Base-by-base conservation (phyloP, 225 moss, liverwort and hornwort species). In the Rhytidiadelphus loreus region DNA sequence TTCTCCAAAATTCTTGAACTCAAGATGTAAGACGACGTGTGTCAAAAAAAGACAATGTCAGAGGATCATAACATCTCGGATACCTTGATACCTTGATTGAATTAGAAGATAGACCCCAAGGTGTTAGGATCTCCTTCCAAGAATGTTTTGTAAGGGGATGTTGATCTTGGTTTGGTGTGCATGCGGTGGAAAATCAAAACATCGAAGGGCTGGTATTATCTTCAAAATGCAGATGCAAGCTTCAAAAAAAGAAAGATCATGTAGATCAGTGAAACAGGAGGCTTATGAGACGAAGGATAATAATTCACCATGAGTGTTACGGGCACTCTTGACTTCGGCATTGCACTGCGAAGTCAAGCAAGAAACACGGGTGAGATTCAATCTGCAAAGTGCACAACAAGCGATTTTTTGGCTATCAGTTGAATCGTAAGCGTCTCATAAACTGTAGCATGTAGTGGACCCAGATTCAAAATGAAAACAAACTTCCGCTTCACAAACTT, bases 241-340 rank as follows among this genome's bases (percentile, higher is more conserved):
- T 80, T 81, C 58, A 29, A 39, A 59, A 55, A 43, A 81, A 39
- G 26, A 28, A 30, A 63, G 37, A 83, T 64, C 58, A 53, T 25
- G 23, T 33, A 43, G 63, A 85, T 64, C 52, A 83, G 41, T 41
- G 41, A 43, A 70, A 55, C 30, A 81, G 59, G 48, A 59, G 70
- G 46, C n/a, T n/a, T 48, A 35, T 60, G 81, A 60, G 52, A 83
- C 44, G 41, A 83, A 41, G 64, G 9, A 60, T 43, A 72, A 56
- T 33, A 79, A 61, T 82, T 88, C 78, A 90, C 90, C 91, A 77
- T 86, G 44, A 91, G 71, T 33, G 93, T 88, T 65, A 88, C 81
- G 28, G 66, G 86, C 48, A 93, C 78, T 86, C 83, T 77, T 28
- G 86, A 83, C 88, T 93, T 93, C 44, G 91, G 91, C 88, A 90